These are phyloP conservation scores for Amylocystis lapponica DNA, from an alignment of 768 basidiomycete genomes.

Conservation along the genomic window DNA sequence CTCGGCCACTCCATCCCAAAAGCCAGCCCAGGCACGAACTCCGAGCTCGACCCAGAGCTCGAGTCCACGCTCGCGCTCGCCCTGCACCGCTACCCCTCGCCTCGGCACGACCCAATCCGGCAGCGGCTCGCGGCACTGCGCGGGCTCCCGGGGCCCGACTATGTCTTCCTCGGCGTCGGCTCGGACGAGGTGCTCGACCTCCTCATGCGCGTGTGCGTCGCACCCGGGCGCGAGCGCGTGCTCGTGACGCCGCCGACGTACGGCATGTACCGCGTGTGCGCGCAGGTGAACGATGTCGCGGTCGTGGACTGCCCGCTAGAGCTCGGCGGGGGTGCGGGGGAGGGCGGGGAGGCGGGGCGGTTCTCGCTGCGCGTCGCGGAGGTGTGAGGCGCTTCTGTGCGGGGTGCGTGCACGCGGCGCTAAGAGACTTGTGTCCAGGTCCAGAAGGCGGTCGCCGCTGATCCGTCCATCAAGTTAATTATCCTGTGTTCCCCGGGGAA, in stretches of 20 bases:
- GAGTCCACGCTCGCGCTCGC: slow-evolving; percentile 39
- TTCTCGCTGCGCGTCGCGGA: slow-evolving; percentile 75
- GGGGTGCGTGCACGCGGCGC: background rate
- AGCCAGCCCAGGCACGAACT: slow-evolving; percentile 12
- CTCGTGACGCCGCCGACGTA: slow-evolving; percentile 93
- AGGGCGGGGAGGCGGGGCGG: slow-evolving; percentile 63
- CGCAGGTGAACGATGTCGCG: slow-evolving; percentile 90
- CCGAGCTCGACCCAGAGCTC: slow-evolving; percentile 29
- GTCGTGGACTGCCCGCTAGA: slow-evolving; percentile 74
- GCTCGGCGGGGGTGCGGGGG: slow-evolving; percentile 50
- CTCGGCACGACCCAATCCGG: slow-evolving; percentile 79
- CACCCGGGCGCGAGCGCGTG: slow-evolving; percentile 74
- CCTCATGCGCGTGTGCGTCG: slow-evolving; percentile 84
- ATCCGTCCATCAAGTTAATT: slow-evolving; percentile 82
- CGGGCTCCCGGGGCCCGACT: slow-evolving; percentile 46
- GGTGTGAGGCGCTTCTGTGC: slow-evolving; percentile 36
- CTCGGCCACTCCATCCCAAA: slow-evolving; percentile 75
- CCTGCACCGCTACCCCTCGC: slow-evolving; percentile 92
- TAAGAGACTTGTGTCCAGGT: slow-evolving; percentile 39
- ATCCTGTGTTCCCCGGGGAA: slow-evolving; percentile 98
- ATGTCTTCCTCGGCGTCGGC: slow-evolving; percentile 93
- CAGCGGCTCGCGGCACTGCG: slow-evolving; percentile 67
- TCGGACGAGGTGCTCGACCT: slow-evolving; percentile 96
- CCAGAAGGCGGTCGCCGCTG: slow-evolving; percentile 58
- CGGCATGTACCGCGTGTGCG: slow-evolving; percentile 95